Evolutionary conservation across 108 stramenopile genomes (phyloP).

Genomic region (Mediolabrus comicus): DNA sequence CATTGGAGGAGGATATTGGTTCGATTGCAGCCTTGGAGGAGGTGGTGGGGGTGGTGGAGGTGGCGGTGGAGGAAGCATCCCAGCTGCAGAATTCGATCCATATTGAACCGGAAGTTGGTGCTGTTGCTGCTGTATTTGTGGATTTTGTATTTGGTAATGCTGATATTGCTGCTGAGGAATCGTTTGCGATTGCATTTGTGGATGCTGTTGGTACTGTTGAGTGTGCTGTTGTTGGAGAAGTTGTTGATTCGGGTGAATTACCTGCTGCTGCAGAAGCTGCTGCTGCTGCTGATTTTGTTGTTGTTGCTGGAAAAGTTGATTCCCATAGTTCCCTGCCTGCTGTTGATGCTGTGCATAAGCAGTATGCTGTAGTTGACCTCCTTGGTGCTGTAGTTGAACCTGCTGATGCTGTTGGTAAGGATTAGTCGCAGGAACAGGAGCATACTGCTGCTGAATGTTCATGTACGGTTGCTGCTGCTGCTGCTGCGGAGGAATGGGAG

Average conservation of each 20-base stretch:
- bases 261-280: not conserved
- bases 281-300: not conserved
- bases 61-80: not conserved
- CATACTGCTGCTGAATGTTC: not conserved
- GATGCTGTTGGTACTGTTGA: not conserved
- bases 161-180: not conserved
- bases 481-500: not conserved
- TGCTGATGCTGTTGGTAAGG: not conserved
- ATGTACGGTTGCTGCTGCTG: not conserved
- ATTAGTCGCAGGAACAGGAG: not conserved
- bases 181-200: too few relatives aligned
- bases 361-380: not conserved
- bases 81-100: not conserved
- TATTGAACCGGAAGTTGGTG: slow-evolving; percentile 8
- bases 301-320: not conserved
- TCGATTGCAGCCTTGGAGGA: not conserved
- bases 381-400: not conserved
- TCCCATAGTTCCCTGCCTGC: not conserved
- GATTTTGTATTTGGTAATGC: not conserved
- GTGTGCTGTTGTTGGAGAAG: not conserved
- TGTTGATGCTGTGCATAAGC: not conserved
- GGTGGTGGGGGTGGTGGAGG: not conserved
- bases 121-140: slow-evolving; percentile 4
- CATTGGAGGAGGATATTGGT: not conserved
- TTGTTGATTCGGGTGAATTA: too few relatives aligned